Evolutionary conservation across 306 rosid species (phyloP), one percentile per base, ranked within the genome.

Genomic region (Malus asiatica): DNA sequence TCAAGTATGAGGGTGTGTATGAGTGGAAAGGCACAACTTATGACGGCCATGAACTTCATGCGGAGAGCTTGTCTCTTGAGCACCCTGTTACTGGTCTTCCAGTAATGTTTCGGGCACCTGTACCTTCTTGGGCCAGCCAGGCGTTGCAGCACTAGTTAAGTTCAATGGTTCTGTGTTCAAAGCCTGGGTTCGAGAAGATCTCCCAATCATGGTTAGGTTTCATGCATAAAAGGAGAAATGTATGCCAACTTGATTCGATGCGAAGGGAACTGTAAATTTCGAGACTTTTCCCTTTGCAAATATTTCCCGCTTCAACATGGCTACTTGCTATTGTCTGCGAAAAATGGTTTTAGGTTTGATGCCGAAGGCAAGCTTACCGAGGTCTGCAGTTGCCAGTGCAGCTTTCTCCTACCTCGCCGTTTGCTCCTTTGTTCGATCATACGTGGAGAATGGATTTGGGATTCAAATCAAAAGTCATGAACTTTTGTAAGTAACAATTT

Each of bases 31-130:
- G 87, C 25, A 58, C 6, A 18, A 66, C 73, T 10, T 87, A 76
- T 51, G 83, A 81, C 55, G 83, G 87, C 23, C 98, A 95, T 77
- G 89, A 90, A 61, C 96, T 95, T 88, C 98, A 90, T 87, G 97
- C 98, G 0, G 98, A 95, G 82, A 87, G 91, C 51, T 64, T 92
- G 88, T 82, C 83, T 1, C 78, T 95, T 73, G 83, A 83, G 76
- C 98, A 95, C 63, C 97, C 98, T 42, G 79, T 92, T 20, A 90
- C 90, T 12, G 89, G 89, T 70, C 63, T 84, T 83, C 86, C 57
- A 35, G n/a, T 89, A 52, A 40, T 66, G 40, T 32, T 95, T 23
- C 82, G 1, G 51, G 90, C 97, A 25, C 97, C 97, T 42, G 83
- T 92, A 20, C 97, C 96, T 13, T 72, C 25, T 4, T 95, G 97